Conservation (phyloP, 345 rosid genomes). For the Ceriops decandra region DNA sequence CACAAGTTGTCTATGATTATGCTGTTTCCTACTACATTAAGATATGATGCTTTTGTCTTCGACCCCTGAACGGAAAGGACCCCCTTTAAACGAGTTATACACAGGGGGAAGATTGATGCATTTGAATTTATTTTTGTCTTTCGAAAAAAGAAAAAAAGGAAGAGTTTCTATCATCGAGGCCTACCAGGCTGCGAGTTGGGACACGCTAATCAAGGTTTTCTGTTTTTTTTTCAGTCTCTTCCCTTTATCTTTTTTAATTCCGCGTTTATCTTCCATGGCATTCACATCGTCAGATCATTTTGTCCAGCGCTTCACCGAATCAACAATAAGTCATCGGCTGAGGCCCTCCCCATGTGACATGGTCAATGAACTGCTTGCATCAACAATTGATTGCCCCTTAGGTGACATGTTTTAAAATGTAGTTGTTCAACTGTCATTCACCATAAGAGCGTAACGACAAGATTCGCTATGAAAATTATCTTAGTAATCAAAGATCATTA, state of each 20-base stretch:
- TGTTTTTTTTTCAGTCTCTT: too few species aligned
- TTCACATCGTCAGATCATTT: background rate
- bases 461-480: background rate
- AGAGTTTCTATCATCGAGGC: background rate
- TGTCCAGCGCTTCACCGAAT: too few species aligned
- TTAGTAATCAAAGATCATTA: background rate
- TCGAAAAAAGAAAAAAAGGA: too few species aligned
- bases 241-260: too few species aligned
- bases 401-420: background rate
- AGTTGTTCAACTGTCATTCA: slow-evolving; percentile 3
- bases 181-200: background rate
- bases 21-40: background rate
- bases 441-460: background rate
- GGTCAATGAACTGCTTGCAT: background rate
- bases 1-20: slow-evolving; percentile 8
- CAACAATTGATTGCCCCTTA: background rate
- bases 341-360: slow-evolving; percentile 5
- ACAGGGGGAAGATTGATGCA: too few species aligned
- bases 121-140: too few species aligned
- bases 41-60: background rate
- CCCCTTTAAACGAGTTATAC: background rate
- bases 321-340: background rate
- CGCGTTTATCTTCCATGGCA: too few species aligned
- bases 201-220: background rate
- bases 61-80: background rate